phyloP scores from a whole-genome alignment of 495 filamentous ascomycete species.

The Penicillium bialowiezense region DNA sequence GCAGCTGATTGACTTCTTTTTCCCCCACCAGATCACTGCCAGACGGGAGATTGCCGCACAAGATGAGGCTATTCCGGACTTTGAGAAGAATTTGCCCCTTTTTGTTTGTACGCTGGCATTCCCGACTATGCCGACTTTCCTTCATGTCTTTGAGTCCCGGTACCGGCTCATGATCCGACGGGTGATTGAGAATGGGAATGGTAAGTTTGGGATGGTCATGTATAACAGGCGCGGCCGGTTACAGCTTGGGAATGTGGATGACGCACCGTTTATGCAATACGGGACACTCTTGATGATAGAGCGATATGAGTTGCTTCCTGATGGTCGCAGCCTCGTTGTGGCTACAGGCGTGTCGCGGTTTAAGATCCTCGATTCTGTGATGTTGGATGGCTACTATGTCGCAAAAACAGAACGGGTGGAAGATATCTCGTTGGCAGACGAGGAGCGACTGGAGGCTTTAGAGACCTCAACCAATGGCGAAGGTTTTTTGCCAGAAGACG shows the following conservation, averaged over 20 bases:
- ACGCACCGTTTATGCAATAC: conserved; percentile 63
- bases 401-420: conserved; percentile 70
- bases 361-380: conserved; percentile 57
- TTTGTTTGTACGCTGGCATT: conserved; percentile 82
- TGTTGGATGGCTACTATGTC: conserved; percentile 73
- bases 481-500: conserved; percentile 13
- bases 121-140: conserved; percentile 77
- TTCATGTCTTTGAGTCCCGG: conserved; percentile 88
- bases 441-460: conserved; percentile 67
- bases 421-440: conserved; percentile 76
- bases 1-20: conserved; percentile 59
- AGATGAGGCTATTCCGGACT: conserved; percentile 45
- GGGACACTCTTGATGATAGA: conserved; percentile 76
- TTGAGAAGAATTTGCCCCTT: conserved; percentile 63
- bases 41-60: conserved; percentile 52
- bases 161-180: conserved; percentile 87
- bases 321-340: conserved; percentile 78
- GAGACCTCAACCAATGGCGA: conserved; percentile 45
- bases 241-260: conserved; percentile 56
- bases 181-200: conserved; percentile 62
- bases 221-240: conserved; percentile 54
- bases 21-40: conserved; percentile 60
- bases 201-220: conserved; percentile 82
- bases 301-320: conserved; percentile 66
- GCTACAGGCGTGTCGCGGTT: conserved; percentile 75